phyloP scores from a whole-genome alignment of 1,284 basidiomycete species.

The Marasmius oreades region DNA sequence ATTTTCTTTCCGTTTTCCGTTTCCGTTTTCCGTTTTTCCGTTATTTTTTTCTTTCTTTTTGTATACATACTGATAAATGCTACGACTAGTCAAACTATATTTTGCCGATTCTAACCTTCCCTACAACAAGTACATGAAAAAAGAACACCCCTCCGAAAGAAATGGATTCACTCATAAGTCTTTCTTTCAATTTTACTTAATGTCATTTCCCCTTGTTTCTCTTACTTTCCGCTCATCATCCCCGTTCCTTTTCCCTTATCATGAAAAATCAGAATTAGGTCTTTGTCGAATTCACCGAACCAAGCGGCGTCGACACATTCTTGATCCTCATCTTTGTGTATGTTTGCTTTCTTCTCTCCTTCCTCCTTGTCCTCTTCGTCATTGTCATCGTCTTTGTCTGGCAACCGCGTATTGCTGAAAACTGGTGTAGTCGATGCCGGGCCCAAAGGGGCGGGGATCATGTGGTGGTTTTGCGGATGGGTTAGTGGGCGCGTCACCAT shows the following conservation, averaged over 20 bases:
- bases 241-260: background rate
- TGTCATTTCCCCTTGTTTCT: conserved; percentile 70
- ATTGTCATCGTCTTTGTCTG: too few relatives aligned
- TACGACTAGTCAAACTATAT: conserved; percentile 88
- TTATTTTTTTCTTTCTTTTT: background rate
- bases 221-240: too few relatives aligned
- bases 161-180: background rate
- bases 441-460: too few relatives aligned
- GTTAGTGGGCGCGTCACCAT: too few relatives aligned
- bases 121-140: conserved; percentile 73
- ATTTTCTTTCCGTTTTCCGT: too few relatives aligned
- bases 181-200: conserved; percentile 65
- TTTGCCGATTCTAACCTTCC: conserved; percentile 96
- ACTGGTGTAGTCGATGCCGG: too few relatives aligned
- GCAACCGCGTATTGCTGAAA: too few relatives aligned
- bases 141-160: background rate
- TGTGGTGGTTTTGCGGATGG: too few relatives aligned
- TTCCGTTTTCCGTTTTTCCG: too few relatives aligned
- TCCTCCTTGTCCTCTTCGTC: too few relatives aligned
- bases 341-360: too few relatives aligned
- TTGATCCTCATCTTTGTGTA: too few relatives aligned
- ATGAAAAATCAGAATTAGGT: conserved; percentile 72
- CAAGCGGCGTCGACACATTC: conserved; percentile 72
- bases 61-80: background rate
- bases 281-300: conserved; percentile 86